Evolutionary conservation across 768 basidiomycete species (phyloP).

Genomic region (Tylopilus subfusipes): DNA sequence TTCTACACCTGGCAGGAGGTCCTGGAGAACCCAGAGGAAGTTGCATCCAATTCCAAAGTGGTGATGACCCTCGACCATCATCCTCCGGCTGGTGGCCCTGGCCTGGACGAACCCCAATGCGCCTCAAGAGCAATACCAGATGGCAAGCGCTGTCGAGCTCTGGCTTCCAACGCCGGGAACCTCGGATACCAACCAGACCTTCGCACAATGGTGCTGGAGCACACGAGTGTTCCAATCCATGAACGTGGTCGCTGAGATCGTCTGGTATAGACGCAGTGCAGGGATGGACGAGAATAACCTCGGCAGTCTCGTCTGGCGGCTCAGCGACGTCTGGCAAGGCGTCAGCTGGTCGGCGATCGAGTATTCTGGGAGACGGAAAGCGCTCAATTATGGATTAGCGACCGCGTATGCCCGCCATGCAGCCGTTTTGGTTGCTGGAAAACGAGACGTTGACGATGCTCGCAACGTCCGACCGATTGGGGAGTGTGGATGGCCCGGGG

Average conservation of each 20-base stretch:
- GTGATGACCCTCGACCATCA: conserved; percentile 57
- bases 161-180: conserved; percentile 55
- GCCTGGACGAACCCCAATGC: conserved; percentile 56
- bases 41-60: conserved; percentile 55
- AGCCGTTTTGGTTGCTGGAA: conserved; percentile 53
- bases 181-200: conserved; percentile 50
- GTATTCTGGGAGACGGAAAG: conserved; percentile 60
- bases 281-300: conserved; percentile 57
- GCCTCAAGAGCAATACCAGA: conserved; percentile 48
- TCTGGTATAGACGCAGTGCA: conserved; percentile 58
- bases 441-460: conserved; percentile 47
- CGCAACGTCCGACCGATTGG: conserved; percentile 51
- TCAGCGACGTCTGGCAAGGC: conserved; percentile 61
- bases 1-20: conserved; percentile 62
- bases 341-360: conserved; percentile 55
- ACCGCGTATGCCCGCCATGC: conserved; percentile 46
- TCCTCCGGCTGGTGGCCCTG: conserved; percentile 49
- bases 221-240: conserved; percentile 60
- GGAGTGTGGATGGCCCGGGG: conserved; percentile 42
- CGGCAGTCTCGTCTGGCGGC: conserved; percentile 56
- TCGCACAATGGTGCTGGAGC: conserved; percentile 63
- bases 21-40: conserved; percentile 46
- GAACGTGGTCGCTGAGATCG: conserved; percentile 56
- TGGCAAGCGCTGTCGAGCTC: conserved; percentile 48
- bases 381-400: conserved; percentile 49